Percentiles rank a stretch among this genome's conserved stretches.
phyloP scores from a whole-genome alignment of 2,329 filamentous ascomycete species.

The Epichloe bromicola region DNA sequence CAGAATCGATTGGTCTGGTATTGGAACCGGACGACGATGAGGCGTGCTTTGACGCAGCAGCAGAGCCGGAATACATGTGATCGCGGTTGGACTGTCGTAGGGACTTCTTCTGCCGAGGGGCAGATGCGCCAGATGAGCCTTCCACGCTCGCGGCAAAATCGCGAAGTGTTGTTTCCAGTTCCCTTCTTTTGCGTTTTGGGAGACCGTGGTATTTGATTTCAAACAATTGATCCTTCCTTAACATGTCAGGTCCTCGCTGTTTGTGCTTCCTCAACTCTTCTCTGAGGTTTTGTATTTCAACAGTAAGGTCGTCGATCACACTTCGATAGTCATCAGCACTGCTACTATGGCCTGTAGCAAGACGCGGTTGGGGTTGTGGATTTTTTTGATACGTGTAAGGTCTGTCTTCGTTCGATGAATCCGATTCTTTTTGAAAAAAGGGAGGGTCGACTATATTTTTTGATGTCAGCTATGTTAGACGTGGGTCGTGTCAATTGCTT shows the following conservation, averaged over 20 bases:
- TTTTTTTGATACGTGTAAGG: conserved; percentile 13
- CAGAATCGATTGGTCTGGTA: conserved; percentile 43
- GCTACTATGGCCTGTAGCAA: conserved; percentile 34
- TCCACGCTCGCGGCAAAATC: conserved; percentile 56
- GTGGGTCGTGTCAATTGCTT: neutral
- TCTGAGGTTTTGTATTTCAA: conserved; percentile 71
- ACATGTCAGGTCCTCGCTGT: conserved; percentile 48
- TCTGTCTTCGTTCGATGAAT: conserved; percentile 36
- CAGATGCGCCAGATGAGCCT: conserved; percentile 29
- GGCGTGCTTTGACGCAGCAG: conserved; percentile 36
- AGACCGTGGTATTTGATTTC: conserved; percentile 71
- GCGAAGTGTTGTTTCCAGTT: conserved; percentile 60
- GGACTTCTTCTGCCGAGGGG: conserved; percentile 26
- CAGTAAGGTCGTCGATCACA: conserved; percentile 76
- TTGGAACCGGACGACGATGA: conserved; percentile 41
- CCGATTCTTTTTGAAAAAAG: conserved; percentile 40
- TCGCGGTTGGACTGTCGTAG: conserved; percentile 26
- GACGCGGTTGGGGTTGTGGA: conserved; percentile 15
- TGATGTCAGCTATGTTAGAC: neutral
- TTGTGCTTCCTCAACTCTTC: conserved; percentile 60
- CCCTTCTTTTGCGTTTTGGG: conserved; percentile 57
- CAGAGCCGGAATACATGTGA: conserved; percentile 26
- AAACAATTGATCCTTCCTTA: conserved; percentile 67
- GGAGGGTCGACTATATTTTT: conserved; percentile 33
- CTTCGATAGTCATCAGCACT: conserved; percentile 64